Base-by-base conservation (phyloP, 2,329 filamentous ascomycete species). In the Pseudocercospora fijiensis region DNA sequence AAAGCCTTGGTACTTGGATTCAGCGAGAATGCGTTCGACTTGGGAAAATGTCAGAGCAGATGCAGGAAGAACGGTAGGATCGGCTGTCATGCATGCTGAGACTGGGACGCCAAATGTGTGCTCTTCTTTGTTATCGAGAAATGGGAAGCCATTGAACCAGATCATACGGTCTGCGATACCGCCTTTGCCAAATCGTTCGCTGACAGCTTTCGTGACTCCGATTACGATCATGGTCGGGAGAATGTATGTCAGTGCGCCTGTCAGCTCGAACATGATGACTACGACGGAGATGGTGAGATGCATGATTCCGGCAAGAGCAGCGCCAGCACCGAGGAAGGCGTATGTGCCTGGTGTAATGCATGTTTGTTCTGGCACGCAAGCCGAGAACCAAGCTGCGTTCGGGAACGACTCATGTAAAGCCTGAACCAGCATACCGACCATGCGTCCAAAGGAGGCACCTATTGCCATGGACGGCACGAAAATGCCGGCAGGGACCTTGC, bases 221-320 rank as follows among this genome's bases (percentile, higher is more conserved):
- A 98, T 95, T 0, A 98, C 95, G 71, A 99, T 97, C 95, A 99
- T 99, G 13, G 94, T 98, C 0, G 95, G 95, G 27, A 99, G 81
- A 68, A 99, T 98, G 74, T 99, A 99, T 1, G 93, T 96, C 65
- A 98, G 81, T 6, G 95, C 95, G n/a, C 95, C 95, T 0, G 95
- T 99, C 56, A 99, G 84, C 78, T 99, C 95, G 74, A 98, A 98
- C 95, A 99, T 98, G 77, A 99, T 99, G 73, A 99, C 95, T 1
- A 97, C 94, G 9, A 99, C 92, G 0, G 93, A 96, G 16, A 99
- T 88, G 0, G 94, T 97, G 67, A 99, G 90, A 77, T 98, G 95
- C 94, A 98, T 99, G 74, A 98, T 97, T 9, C 95, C 95, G 76
- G 90, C 94, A 24, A 99, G 82, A 0, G 95, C 91, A 1, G 95